phyloP scores from a whole-genome alignment of 2,329 filamentous ascomycete genomes.

The Fusarium hostae region DNA sequence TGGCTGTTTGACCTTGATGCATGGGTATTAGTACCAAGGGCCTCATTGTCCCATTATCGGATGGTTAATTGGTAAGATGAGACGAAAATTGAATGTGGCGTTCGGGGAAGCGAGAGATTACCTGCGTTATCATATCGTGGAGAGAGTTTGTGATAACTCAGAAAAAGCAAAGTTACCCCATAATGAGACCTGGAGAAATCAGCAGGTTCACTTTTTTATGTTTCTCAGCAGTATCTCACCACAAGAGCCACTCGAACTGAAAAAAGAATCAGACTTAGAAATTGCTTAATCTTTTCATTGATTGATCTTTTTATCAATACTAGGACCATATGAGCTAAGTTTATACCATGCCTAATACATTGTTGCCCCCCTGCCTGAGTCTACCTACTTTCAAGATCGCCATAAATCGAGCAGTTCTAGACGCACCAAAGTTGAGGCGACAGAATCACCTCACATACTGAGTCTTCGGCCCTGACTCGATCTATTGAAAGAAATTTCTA shows the following conservation, averaged over 20 bases:
- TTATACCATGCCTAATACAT: neutral
- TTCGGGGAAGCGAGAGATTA: neutral
- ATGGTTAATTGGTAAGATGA: neutral
- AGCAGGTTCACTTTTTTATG: neutral
- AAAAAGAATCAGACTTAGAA: too few relatives aligned
- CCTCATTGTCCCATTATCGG: neutral
- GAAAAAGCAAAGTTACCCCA: neutral
- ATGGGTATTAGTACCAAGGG: neutral
- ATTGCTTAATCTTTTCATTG: too few relatives aligned
- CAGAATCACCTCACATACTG: fast-evolving
- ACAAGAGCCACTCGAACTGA: too few relatives aligned
- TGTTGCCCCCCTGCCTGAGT: neutral
- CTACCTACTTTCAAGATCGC: neutral
- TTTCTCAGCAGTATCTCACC: neutral
- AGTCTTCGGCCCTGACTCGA: fast-evolving
- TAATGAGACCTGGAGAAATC: neutral
- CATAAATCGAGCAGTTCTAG: too few relatives aligned
- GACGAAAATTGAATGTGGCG: neutral
- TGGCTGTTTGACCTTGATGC: constrained; percentile 8
- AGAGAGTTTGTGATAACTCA: neutral
- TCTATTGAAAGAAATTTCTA: fast-evolving
- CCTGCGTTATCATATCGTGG: neutral
- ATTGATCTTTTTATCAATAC: too few relatives aligned
- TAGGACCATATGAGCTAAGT: neutral
- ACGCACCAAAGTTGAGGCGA: too few relatives aligned